Percentiles rank a stretch among this genome's conserved stretches.
Evolutionary conservation across 305 asterid species (phyloP).

Genomic region (Fraxinus dipetala): DNA sequence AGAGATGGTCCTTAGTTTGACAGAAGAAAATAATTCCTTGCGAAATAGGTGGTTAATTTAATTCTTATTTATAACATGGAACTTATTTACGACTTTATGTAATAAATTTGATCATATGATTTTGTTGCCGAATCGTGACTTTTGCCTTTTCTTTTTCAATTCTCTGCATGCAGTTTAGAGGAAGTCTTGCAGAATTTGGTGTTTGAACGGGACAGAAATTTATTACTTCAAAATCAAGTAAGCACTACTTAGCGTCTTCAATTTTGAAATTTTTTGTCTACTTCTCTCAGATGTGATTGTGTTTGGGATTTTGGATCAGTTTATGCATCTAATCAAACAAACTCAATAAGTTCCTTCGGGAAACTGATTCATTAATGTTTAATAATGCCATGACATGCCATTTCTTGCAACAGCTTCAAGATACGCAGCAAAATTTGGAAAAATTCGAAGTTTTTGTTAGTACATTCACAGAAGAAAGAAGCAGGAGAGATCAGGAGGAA

Average conservation of each 20-base stretch:
- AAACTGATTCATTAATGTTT: background rate
- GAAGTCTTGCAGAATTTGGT: conserved; percentile 29
- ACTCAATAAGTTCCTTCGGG: background rate
- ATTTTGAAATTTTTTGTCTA: background rate
- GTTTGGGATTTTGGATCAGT: background rate
- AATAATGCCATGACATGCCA: background rate
- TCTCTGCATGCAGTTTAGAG: conserved; percentile 37
- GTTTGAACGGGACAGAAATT: conserved; percentile 31
- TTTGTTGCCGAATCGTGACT: background rate
- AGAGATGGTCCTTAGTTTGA: conserved; percentile 28
- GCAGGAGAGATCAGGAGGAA: conserved; percentile 44
- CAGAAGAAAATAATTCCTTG: conserved; percentile 36
- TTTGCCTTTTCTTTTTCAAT: background rate
- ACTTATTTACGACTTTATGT: background rate
- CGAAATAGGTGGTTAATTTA: conserved; percentile 33
- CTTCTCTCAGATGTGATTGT: background rate
- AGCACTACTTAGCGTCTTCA: conserved; percentile 6
- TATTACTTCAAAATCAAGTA: conserved; percentile 40
- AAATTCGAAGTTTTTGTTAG: conserved; percentile 25
- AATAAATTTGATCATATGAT: background rate
- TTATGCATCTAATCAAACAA: background rate
- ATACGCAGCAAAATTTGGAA: conserved; percentile 16
- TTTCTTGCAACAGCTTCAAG: conserved; percentile 31
- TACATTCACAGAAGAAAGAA: conserved; percentile 42
- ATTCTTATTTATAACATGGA: background rate